phyloP scores from a whole-genome alignment of 371 early-diverging fungal species.

The Dichotomocladium elegans region DNA sequence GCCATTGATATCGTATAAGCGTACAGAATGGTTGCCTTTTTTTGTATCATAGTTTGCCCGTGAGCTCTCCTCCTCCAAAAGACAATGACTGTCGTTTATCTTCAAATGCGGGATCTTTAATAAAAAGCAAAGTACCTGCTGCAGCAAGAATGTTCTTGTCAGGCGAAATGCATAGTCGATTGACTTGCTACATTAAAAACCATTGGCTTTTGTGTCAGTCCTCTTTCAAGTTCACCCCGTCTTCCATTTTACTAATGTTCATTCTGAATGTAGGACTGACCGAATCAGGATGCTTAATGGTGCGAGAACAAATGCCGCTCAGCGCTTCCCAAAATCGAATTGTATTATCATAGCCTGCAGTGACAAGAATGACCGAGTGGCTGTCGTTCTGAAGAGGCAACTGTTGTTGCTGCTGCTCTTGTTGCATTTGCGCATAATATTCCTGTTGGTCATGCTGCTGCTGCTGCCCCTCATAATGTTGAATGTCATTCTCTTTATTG shows the following conservation, averaged over 20 bases:
- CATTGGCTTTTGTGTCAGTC: too few relatives aligned
- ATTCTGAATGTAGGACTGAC: too few relatives aligned
- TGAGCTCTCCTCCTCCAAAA: too few relatives aligned
- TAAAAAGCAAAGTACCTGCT: slow-evolving; percentile 65
- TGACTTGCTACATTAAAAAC: slow-evolving; percentile 73
- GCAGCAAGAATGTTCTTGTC: slow-evolving; percentile 93
- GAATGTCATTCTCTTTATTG: slow-evolving; percentile 1
- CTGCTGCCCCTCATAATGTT: not conserved
- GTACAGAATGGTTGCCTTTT: slow-evolving; percentile 75
- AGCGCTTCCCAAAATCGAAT: slow-evolving; percentile 98
- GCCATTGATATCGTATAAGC: slow-evolving; percentile 82
- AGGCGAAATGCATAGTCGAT: slow-evolving; percentile 88
- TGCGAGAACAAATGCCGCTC: slow-evolving; percentile 89
- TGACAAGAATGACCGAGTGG: slow-evolving; percentile 86
- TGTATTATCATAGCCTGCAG: slow-evolving; percentile 95
- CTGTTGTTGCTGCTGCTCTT: slow-evolving; percentile 11
- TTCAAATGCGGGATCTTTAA: too few relatives aligned
- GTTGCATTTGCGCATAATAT: slow-evolving; percentile 8
- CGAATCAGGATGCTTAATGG: slow-evolving; percentile 93
- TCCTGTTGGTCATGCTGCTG: slow-evolving; percentile 7
- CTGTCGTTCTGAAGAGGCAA: slow-evolving; percentile 50
- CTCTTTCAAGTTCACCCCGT: too few relatives aligned
- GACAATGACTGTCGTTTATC: too few relatives aligned
- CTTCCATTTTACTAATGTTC: too few relatives aligned
- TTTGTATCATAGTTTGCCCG: too few relatives aligned